Conservation (phyloP, 768 basidiomycete species). For the Lactarius tabidus region DNA sequence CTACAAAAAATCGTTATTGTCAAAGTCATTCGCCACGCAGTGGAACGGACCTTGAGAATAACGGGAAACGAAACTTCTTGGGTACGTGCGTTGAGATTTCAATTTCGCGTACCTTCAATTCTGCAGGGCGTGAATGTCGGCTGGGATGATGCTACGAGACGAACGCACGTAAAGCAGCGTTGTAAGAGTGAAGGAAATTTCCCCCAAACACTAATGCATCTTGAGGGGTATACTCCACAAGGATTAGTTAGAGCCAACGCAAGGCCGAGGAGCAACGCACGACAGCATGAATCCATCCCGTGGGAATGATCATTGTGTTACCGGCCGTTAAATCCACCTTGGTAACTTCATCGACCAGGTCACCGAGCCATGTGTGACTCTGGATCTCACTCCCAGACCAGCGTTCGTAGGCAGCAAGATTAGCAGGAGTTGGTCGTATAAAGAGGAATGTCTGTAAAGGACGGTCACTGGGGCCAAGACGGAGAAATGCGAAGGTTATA, state of each 20-base stretch:
- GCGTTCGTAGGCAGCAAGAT: slow-evolving; percentile 84
- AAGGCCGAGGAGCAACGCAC: slow-evolving; percentile 44
- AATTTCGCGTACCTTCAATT: slow-evolving; percentile 84
- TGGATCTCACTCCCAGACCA: slow-evolving; percentile 95
- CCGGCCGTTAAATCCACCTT: slow-evolving; percentile 74
- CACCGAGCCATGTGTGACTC: slow-evolving; percentile 85
- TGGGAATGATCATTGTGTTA: slow-evolving; percentile 92
- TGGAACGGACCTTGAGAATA: slow-evolving; percentile 28
- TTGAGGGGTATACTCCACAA: slow-evolving; percentile 72
- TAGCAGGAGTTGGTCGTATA: slow-evolving; percentile 80
- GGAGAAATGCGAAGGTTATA: slow-evolving; percentile 29
- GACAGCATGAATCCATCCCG: slow-evolving; percentile 98
- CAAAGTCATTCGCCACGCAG: not conserved
- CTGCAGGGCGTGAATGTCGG: slow-evolving; percentile 38
- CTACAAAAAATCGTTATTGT: slow-evolving; percentile 36
- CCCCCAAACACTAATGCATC: slow-evolving; percentile 97
- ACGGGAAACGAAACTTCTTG: slow-evolving; percentile 42
- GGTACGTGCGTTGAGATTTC: slow-evolving; percentile 92
- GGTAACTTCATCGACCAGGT: slow-evolving; percentile 86
- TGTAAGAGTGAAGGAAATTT: slow-evolving; percentile 94
- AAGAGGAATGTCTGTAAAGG: slow-evolving; percentile 84
- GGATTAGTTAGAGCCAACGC: not conserved
- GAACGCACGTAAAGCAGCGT: slow-evolving; percentile 74
- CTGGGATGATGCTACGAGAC: not conserved
- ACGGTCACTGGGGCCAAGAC: not conserved